Evolutionary conservation across 2,329 filamentous ascomycete species (phyloP).

Genomic region (Colletotrichum trifolii): DNA sequence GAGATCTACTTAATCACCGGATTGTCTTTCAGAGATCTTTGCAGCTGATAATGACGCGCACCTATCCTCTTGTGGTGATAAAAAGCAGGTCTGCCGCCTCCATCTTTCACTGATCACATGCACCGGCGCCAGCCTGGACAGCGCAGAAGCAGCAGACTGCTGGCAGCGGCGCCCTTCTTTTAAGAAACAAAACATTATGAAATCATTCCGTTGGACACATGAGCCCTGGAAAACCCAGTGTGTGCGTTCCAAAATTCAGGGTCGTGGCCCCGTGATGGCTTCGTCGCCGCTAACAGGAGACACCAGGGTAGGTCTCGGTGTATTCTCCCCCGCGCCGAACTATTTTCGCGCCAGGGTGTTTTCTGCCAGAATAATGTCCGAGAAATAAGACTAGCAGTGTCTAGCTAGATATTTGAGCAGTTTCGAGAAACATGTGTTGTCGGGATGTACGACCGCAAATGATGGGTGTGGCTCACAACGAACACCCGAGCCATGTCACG

Average conservation of each 20-base stretch:
- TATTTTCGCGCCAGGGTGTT: slow-evolving; percentile 1
- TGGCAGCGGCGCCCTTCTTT: background rate
- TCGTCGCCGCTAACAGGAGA: slow-evolving; percentile 12
- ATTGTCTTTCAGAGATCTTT: too few species aligned
- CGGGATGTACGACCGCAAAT: background rate
- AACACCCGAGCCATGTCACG: slow-evolving; percentile 19
- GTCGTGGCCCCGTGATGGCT: slow-evolving; percentile 12
- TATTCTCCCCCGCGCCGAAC: background rate
- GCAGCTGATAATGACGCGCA: too few species aligned
- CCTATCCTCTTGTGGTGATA: too few species aligned
- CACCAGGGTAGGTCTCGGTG: background rate
- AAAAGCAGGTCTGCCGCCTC: too few species aligned
- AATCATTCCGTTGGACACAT: background rate
- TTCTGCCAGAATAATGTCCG: too few species aligned
- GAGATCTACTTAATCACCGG: too few species aligned
- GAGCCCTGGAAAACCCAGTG: background rate
- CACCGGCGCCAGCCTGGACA: background rate
- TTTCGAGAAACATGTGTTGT: background rate
- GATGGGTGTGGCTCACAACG: too few species aligned
- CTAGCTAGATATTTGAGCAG: background rate
- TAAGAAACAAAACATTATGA: background rate
- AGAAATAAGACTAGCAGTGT: background rate
- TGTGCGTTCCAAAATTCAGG: background rate
- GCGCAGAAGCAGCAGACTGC: background rate
- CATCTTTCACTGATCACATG: too few species aligned